These are phyloP conservation scores for Lactifluus volemus DNA, from an alignment of 768 basidiomycete genomes.

Conservation along the genomic window DNA sequence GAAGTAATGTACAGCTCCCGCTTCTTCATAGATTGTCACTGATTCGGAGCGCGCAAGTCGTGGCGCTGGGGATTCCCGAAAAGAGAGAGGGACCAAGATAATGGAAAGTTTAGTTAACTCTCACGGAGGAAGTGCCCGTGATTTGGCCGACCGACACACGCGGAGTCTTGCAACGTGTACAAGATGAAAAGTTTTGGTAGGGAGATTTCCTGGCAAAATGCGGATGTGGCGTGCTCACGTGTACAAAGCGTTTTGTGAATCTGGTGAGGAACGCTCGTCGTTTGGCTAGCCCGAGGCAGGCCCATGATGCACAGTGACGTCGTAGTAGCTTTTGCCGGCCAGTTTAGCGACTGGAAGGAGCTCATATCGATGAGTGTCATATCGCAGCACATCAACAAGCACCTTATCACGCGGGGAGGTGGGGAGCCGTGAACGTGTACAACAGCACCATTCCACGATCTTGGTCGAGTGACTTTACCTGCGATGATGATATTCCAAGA, in stretches of 20 bases:
- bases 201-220: constrained; percentile 16
- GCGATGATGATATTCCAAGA: neutral
- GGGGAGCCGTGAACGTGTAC: constrained; percentile 8
- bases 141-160: constrained; percentile 17
- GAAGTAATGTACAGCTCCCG: constrained; percentile 1
- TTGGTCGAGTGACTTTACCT: neutral
- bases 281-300: constrained; percentile 17
- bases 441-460: constrained; percentile 1
- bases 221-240: constrained; percentile 20
- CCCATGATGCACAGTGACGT: constrained; percentile 18
- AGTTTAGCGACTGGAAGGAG: neutral
- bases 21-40: constrained; percentile 18
- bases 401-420: constrained; percentile 5
- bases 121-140: constrained; percentile 15
- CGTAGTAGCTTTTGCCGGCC: constrained; percentile 4
- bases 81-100: neutral
- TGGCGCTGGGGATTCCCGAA: constrained; percentile 12
- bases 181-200: constrained; percentile 16
- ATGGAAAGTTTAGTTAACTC: constrained; percentile 10
- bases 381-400: constrained; percentile 11
- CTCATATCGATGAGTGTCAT: constrained; percentile 17
- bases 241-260: constrained; percentile 17
- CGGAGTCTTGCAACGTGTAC: constrained; percentile 18
- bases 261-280: constrained; percentile 19
- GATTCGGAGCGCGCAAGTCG: constrained; percentile 20